A percentile compares a stretch with the other conserved stretches of the same genome.
phyloP scores from a whole-genome alignment of 73 alveolate species.

The Stentor roeselii region DNA sequence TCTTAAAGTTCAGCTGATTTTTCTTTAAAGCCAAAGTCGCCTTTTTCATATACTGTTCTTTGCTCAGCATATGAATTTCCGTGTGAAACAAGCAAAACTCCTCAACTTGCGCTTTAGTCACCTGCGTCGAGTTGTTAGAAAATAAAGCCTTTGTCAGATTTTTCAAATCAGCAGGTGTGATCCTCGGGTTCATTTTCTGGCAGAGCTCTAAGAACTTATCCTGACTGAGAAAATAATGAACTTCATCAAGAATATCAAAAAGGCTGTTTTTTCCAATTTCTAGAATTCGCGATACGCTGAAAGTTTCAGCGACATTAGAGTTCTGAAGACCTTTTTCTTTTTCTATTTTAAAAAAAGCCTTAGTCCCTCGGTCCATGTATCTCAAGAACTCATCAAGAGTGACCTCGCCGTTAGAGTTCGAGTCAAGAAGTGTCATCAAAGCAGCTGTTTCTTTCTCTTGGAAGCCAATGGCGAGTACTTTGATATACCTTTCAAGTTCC shows the following conservation, averaged over 20 bases:
- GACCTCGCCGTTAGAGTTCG: neutral
- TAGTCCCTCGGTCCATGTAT: constrained; percentile 3
- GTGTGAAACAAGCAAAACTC: neutral
- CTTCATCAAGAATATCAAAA: neutral
- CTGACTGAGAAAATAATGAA: neutral
- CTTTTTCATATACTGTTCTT: neutral
- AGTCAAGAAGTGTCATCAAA: constrained; percentile 37
- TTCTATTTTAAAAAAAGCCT: constrained; percentile 14
- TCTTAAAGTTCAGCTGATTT: neutral
- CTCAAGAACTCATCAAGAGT: neutral
- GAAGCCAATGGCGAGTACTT: constrained; percentile 48
- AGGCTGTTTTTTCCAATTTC: neutral
- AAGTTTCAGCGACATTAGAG: neutral
- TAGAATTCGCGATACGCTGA: neutral
- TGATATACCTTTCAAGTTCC: constrained; percentile 43
- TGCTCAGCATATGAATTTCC: neutral
- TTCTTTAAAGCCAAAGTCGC: neutral
- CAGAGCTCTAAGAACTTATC: neutral
- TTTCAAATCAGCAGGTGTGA: neutral
- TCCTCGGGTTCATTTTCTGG: neutral
- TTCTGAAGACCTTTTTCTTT: neutral
- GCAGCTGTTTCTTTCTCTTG: constrained; percentile 51
- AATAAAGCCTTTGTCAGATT: too few species aligned
- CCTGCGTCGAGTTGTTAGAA: neutral
- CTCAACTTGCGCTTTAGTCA: neutral